These are phyloP conservation scores for Fusarium acutatum DNA, from an alignment of 2,329 filamentous ascomycete species.

Conservation along the genomic window DNA sequence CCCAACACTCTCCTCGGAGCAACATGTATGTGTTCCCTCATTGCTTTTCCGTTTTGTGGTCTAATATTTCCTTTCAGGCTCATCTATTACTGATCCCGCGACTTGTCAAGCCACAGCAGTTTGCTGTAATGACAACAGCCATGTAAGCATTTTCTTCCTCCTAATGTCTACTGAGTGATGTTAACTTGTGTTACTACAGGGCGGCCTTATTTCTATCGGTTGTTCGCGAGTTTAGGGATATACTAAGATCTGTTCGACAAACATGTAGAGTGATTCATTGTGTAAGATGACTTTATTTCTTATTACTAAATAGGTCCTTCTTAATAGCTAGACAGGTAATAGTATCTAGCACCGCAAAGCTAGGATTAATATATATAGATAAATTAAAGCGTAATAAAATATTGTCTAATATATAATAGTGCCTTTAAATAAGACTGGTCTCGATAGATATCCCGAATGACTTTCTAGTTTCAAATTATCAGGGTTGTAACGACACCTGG, in stretches of 20 bases:
- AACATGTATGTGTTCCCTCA: background rate
- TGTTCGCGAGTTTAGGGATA: background rate
- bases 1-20: background rate
- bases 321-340: no score
- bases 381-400: accelerated
- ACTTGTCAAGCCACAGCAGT: background rate
- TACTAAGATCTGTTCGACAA: accelerated
- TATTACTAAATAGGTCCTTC: accelerated
- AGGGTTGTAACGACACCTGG: background rate
- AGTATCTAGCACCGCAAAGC: accelerated
- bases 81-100: background rate
- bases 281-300: accelerated
- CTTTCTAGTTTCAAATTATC: accelerated
- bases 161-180: no score
- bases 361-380: background rate
- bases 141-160: background rate
- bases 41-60: accelerated
- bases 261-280: accelerated
- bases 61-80: background rate
- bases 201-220: background rate
- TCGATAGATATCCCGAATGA: accelerated
- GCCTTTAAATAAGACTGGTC: accelerated
- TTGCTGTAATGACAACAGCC: background rate
- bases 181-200: background rate
- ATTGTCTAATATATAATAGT: accelerated